Base-by-base conservation (phyloP, 2,329 filamentous ascomycete species). In the Alternaria tenuissima region DNA sequence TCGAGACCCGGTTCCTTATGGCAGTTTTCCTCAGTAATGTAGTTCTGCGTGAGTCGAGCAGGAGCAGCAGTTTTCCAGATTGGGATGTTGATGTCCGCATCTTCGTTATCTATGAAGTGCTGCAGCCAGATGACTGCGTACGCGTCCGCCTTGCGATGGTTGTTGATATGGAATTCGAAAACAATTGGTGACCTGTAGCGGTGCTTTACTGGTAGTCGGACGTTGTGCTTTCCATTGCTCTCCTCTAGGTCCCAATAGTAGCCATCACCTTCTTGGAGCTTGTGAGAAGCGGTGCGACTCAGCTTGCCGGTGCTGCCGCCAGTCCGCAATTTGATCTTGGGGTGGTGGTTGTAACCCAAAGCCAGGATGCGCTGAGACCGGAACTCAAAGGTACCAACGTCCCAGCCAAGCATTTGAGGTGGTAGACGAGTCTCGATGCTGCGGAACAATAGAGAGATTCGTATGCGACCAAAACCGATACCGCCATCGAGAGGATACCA, bases 401-500 rank as follows among this genome's bases (percentile, higher is more conserved):
- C 93, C 92, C 94, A 98, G 9, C 94, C 93, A 5, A 97, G 86
- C 78, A 97, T 91, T 41, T 89, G 82, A 0, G 91, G 91, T n/a
- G 94, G 94, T 1, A 98, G 84, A 46, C 88, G 88, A 54, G 94
- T 90, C 77, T 97, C 94, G 43, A 97, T 87, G 28, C 92, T 94
- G 28, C 94, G 89, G 86, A 97, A 97, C 3, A 98, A 85, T 3
- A 98, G 80, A 0, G 93, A 96, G 67, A 99, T 91, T 41, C 94
- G 90, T 61, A 96, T 86, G 7, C 94, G 90, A 39, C 95, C 95
- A 66, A 95, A 98, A 0, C 95, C 82, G 64, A 98, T 89, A 11
- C 95, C 95, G 22, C 94, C 95, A 73, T 97, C 94, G 0, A 99
- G 85, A n/a, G 95, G 94, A 76, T 97, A 98, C 93, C 94, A 97